Evolutionary conservation across 2,329 filamentous ascomycete genomes (phyloP), one percentile per base, ranked within the genome.

Genomic region (Xenoacremonium recifei): DNA sequence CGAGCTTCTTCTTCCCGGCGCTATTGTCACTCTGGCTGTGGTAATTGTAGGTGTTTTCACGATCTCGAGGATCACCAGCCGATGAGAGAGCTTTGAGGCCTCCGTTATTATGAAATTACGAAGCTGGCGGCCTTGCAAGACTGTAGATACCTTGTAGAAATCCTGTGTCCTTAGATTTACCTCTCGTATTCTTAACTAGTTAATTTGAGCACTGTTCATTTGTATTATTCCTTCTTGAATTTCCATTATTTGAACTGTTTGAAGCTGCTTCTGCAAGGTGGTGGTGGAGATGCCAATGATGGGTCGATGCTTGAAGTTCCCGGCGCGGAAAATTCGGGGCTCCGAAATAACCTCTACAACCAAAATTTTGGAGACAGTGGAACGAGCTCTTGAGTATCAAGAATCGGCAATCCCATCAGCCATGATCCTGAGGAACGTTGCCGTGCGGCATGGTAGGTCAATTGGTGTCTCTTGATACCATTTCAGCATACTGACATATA

Each of bases 41-140:
- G 91, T 96, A 27, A 96, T 99, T 66, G 77, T 95, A 30, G 89
- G 88, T 51, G 92, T 97, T 10, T 99, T 99, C 70, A 84, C 90
- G 31, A 82, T 99, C 58, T 84, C 88, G 47, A 82, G 90, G 51
- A 71, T 84, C 49, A 73, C 75, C 25, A 78, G 73, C 65, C 67
- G 76, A 60, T 80, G 69, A 61, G 53, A 37, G 33, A 35, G 23
- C n/a, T 39, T 40, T 37, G 25, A 46, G 42, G 47, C 42, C 41
- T 45, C 48, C 46, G 44, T 47, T n/a, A n/a, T 66, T 54, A 67
- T 58, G 63, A 67, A 50, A 55, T 66, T 46, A 67, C 50, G 61
- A 68, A 62, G 57, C 49, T 46, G 47, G 45, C 40, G 35, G 37
- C n/a, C 25, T 54, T 9, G 15, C 42, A 49, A 53, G 51, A 49